These are phyloP conservation scores for Kluyveromyces dobzhanskii DNA, from an alignment of 805 yeast genomes.

Conservation along the genomic window DNA sequence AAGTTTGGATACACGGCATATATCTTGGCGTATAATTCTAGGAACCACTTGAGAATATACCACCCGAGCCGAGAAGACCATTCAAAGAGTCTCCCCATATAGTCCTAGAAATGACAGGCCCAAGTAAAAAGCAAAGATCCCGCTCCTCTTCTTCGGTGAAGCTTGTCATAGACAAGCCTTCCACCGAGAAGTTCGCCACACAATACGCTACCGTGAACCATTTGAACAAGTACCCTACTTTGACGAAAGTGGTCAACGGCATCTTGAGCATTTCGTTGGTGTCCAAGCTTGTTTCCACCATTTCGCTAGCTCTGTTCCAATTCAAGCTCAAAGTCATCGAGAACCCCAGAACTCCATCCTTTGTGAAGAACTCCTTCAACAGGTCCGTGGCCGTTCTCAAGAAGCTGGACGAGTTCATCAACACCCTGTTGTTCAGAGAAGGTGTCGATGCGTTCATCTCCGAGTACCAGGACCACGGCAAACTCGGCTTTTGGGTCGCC, in stretches of 20 bases:
- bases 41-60: no score
- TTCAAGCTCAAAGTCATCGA: constrained; percentile 12
- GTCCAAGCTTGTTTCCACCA: constrained; percentile 13
- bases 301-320: constrained; percentile 8
- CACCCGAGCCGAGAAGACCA: no score
- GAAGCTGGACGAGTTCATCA: constrained; percentile 20
- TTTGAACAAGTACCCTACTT: constrained; percentile 15
- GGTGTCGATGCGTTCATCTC: constrained; percentile 22
- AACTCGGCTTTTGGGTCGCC: constrained; percentile 23
- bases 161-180: constrained; percentile 19
- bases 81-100: background rate
- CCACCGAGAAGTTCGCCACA: constrained; percentile 19
- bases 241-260: constrained; percentile 11
- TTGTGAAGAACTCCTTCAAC: constrained; percentile 14
- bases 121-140: constrained; percentile 2
- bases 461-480: constrained; percentile 13
- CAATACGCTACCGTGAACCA: constrained; percentile 22
- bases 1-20: no score
- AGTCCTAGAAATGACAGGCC: constrained; percentile 8
- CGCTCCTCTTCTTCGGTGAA: constrained; percentile 9
- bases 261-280: constrained; percentile 14
- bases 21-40: no score
- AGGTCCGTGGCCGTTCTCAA: constrained; percentile 5
- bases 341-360: constrained; percentile 14
- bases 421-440: constrained; percentile 22